Base-by-base conservation (phyloP, 495 filamentous ascomycete species). In the Chaetomidium leptoderma region DNA sequence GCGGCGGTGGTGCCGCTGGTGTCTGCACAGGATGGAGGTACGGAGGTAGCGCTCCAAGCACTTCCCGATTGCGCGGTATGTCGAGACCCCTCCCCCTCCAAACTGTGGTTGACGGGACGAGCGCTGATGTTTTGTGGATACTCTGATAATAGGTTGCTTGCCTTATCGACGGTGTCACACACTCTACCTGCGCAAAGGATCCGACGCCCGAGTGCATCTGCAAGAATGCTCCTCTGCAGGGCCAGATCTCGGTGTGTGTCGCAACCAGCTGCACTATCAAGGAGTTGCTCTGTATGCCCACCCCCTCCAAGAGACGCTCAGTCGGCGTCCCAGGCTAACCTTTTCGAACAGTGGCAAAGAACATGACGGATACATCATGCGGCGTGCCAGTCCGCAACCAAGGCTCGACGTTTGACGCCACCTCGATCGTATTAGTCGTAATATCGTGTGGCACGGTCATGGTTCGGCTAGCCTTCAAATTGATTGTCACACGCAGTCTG, bases 21-120 rank as follows among this genome's bases (percentile, higher is more conserved):
- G 33, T 0, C 53, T 1, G 32, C 53, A 3, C 39, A 44, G 21
- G 42, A 40, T n/a, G n/a, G n/a, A 16, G 43, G 29, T 17, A 24
- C 17, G 27, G 6, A 10, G 16, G 39, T 27, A 9, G 29, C 30
- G 14, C 54, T 48, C 23, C 35, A 47, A 21, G 36, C 35, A 6
- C 26, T 50, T 6, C 55, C 55, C 27, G 1, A 6, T 3, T 57
- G 55, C 27, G 55, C 55, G 45, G 55, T 57, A 51, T 35, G 55
- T 51, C 30, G n/a, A 39, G 0, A 17, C 11, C 9, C 8, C 21
- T 32, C 5, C 8, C 7, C 9, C 3, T n/a, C 14, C 11, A 16
- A 11, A 17, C 3, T 2, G n/a, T n/a, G 11, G 21, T 5, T 6
- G 24, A 23, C 27, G 17, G 14, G 42, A 27, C 19, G 23, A 21